Evolutionary conservation across 495 filamentous ascomycete species (phyloP), one percentile per base, ranked within the genome.

Genomic region (Talaromyces liani): DNA sequence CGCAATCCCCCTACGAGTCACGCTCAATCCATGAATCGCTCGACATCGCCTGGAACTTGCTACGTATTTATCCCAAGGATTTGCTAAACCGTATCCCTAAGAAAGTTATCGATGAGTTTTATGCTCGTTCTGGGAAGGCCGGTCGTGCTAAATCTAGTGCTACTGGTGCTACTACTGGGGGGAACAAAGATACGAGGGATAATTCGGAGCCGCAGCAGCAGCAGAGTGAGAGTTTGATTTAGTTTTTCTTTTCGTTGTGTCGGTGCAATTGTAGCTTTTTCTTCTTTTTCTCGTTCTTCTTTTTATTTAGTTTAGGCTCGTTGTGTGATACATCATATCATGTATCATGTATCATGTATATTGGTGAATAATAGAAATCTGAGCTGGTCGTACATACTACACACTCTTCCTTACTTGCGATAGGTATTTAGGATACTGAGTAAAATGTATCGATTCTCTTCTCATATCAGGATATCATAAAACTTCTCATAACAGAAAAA

Each of bases 51-150:
- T 99, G 94, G 94, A 91, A 91, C 71, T 73, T 99, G 70, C 85
- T 99, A 62, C 85, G 95, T 68, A 95, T 98, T 75, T 98, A 93
- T 79, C 93, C 93, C 69, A 95, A 93, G 83, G 95, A 98, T 70
- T 79, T 97, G 69, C 88, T 99, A 68, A 99, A 98, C 79, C 91
- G 93, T 78, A 96, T 99, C 71, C 95, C 94, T 59, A 88, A 91
- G 80, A 93, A 95, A 76, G 79, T 95, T 54, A 83, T 99, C 64
- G 87, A 96, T 70, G 89, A 97, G 75, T 99, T 88, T 79, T 99
- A 98, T 77, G 83, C 87, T 67, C 84, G 95, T 64, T 85, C 85
- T 27, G 77, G 85, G 61, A 86, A 87, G 77, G 84, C 81, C 27
- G 73, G 77, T 63, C 53, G 53, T 25, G 20, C 18, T 54, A 80